phyloP scores from a whole-genome alignment of 2,329 filamentous ascomycete species.

The Spiromastix sp. region DNA sequence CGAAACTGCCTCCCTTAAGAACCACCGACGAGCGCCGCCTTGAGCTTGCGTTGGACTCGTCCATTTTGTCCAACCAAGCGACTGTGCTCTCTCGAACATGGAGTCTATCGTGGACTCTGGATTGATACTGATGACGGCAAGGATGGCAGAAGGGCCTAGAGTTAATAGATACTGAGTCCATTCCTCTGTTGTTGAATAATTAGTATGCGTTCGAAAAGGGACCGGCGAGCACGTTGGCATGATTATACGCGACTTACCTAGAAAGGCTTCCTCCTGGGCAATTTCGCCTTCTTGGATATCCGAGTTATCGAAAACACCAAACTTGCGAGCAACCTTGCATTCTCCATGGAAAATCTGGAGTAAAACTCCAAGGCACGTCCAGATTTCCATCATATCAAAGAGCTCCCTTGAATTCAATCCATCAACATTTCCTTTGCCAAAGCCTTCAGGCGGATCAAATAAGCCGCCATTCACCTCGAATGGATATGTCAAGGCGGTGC shows the following conservation, averaged over 20 bases:
- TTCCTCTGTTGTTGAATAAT: slow-evolving; percentile 37
- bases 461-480: slow-evolving; percentile 44
- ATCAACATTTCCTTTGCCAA: slow-evolving; percentile 45
- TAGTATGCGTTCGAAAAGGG: no score
- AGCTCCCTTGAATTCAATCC: slow-evolving; percentile 47
- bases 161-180: slow-evolving; percentile 53
- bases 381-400: slow-evolving; percentile 55
- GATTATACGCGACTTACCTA: slow-evolving; percentile 37
- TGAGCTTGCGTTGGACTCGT: slow-evolving; percentile 29
- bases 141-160: slow-evolving; percentile 45
- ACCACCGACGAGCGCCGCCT: slow-evolving; percentile 41
- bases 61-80: slow-evolving; percentile 50
- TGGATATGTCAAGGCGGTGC: slow-evolving; percentile 38
- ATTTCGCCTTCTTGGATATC: slow-evolving; percentile 35
- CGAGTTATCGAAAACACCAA: slow-evolving; percentile 47
- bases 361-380: slow-evolving; percentile 49
- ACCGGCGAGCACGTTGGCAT: no score
- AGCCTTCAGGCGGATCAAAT: slow-evolving; percentile 47
- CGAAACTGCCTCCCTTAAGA: slow-evolving; percentile 51
- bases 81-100: slow-evolving; percentile 43
- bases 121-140: slow-evolving; percentile 39
- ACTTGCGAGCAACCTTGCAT: slow-evolving; percentile 42
- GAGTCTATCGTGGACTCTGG: slow-evolving; percentile 28
- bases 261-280: slow-evolving; percentile 38
- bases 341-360: slow-evolving; percentile 46